Percentiles rank a stretch among this genome's conserved stretches.
These are phyloP conservation scores for Calonectria honghensis DNA, from an alignment of 2,329 filamentous ascomycete species.

Conservation along the genomic window DNA sequence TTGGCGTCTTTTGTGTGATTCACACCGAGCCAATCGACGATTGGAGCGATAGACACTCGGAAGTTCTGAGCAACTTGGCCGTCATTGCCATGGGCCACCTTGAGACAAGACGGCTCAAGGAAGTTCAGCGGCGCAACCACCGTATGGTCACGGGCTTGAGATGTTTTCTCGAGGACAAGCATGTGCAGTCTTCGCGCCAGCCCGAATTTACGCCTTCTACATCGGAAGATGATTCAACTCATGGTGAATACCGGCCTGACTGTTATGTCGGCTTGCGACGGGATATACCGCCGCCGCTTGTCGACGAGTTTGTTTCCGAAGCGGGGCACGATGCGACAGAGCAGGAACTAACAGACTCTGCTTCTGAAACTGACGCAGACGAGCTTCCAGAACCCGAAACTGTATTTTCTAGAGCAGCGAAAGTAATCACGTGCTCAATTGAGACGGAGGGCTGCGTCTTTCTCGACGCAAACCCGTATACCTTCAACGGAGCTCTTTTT, in stretches of 20 bases:
- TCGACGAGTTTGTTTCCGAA: conserved; percentile 11
- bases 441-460: conserved; percentile 62
- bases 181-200: neutral
- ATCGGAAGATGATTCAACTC: conserved; percentile 5
- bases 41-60: conserved; percentile 55
- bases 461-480: conserved; percentile 57
- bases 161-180: conserved; percentile 60
- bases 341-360: neutral
- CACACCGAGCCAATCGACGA: conserved; percentile 33
- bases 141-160: conserved; percentile 62
- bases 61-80: conserved; percentile 54
- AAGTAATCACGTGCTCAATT: conserved; percentile 64
- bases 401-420: conserved; percentile 66
- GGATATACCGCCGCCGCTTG: neutral
- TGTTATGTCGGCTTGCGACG: neutral
- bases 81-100: conserved; percentile 61
- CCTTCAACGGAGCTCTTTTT: conserved; percentile 43
- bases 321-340: neutral
- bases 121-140: conserved; percentile 56
- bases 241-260: neutral
- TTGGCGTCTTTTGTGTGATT: conserved; percentile 63
- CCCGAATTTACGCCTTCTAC: neutral
- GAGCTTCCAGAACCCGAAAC: conserved; percentile 2
- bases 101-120: conserved; percentile 55
- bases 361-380: neutral